A percentile compares a stretch with the other conserved stretches of the same genome.
Evolutionary conservation across 1,284 basidiomycete species (phyloP).

Genomic region (Ceraceosorus guamensis): DNA sequence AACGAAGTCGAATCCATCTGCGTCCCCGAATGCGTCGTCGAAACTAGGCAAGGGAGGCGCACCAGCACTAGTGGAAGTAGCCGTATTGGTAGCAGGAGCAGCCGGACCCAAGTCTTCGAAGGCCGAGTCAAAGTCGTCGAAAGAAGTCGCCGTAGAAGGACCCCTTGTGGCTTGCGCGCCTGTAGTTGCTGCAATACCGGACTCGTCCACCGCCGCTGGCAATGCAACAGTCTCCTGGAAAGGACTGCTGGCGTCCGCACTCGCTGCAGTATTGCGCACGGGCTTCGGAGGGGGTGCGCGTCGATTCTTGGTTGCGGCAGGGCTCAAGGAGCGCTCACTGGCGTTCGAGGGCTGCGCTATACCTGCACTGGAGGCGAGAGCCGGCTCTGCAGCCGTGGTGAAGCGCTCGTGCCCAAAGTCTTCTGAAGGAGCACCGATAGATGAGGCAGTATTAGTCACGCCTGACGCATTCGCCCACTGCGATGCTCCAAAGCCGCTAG

Average conservation of each 20-base stretch:
- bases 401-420: conserved; percentile 3
- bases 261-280: conserved; percentile 18
- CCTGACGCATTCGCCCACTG: background rate
- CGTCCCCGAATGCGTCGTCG: conserved; percentile 40
- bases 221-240: background rate
- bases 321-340: conserved; percentile 1
- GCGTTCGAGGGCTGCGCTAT: background rate
- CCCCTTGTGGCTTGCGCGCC: background rate
- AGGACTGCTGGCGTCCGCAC: conserved; percentile 3
- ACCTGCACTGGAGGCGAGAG: background rate
- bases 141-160: conserved; percentile 1
- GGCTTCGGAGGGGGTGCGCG: conserved; percentile 38
- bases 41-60: conserved; percentile 14
- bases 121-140: conserved; percentile 46
- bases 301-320: conserved; percentile 20
- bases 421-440: background rate
- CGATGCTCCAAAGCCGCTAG: background rate
- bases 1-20: conserved; percentile 41
- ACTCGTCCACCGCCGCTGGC: background rate
- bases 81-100: background rate
- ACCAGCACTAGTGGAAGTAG: conserved; percentile 8
- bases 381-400: conserved; percentile 3
- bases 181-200: background rate
- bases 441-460: background rate
- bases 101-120: conserved; percentile 42